Evolutionary conservation across 1,139 yeast genomes (phyloP).

Genomic region (Pichia sp.): DNA sequence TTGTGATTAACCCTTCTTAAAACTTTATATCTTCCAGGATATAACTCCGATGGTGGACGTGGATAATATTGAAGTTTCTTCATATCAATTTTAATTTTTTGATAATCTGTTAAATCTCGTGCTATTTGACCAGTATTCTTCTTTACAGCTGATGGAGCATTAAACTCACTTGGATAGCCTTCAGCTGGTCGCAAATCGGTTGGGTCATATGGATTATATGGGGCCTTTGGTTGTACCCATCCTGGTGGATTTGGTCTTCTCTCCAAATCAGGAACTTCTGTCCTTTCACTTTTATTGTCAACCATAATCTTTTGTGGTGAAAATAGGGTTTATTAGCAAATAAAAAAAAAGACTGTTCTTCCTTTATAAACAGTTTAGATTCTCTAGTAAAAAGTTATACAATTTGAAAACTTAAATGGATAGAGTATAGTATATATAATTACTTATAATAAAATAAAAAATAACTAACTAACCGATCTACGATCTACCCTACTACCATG

Average conservation of each 20-base stretch:
- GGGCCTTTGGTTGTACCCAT: conserved; percentile 78
- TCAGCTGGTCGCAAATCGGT: conserved; percentile 70
- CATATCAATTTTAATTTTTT: conserved; percentile 68
- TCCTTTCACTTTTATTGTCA: not conserved
- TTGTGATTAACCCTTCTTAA: conserved; percentile 55
- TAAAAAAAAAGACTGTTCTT: too few species aligned
- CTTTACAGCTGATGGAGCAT: conserved; percentile 49
- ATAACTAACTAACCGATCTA: too few species aligned
- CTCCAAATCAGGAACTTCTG: conserved; percentile 25
- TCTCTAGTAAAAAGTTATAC: too few species aligned
- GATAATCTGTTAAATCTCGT: conserved; percentile 61
- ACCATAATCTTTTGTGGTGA: not conserved
- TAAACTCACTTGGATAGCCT: conserved; percentile 79
- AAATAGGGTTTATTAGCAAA: not conserved
- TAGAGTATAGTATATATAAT: too few species aligned
- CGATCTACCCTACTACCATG: too few species aligned
- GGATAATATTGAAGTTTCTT: conserved; percentile 71
- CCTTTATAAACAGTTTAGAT: too few species aligned
- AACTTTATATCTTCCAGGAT: conserved; percentile 76
- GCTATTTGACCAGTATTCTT: conserved; percentile 55
- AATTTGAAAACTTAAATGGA: too few species aligned
- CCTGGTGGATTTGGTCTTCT: conserved; percentile 78
- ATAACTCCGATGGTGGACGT: conserved; percentile 63
- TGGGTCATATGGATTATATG: conserved; percentile 82
- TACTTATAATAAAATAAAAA: too few species aligned